These are phyloP conservation scores for Starmerella floricola DNA, from an alignment of 805 yeast species.

Conservation along the genomic window DNA sequence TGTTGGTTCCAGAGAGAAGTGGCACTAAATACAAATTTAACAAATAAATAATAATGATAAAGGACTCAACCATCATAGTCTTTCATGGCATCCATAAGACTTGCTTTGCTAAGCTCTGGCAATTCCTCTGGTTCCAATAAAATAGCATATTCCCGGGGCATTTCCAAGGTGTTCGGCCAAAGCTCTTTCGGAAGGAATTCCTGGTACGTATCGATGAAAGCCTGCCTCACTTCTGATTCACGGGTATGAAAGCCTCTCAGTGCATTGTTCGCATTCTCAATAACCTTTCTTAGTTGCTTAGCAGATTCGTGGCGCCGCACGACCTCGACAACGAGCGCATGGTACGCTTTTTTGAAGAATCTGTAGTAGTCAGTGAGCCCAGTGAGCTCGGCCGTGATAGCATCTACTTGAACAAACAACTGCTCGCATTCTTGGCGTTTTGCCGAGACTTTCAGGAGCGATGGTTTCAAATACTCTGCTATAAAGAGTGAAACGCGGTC, in stretches of 20 bases:
- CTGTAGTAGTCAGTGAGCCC: slow-evolving; percentile 40
- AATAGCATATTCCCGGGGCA: slow-evolving; percentile 25
- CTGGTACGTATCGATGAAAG: slow-evolving; percentile 39
- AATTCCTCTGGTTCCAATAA: slow-evolving; percentile 11
- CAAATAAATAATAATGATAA: not conserved
- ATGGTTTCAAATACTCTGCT: slow-evolving; percentile 12
- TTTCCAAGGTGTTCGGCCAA: slow-evolving; percentile 36
- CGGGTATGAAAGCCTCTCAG: slow-evolving; percentile 33
- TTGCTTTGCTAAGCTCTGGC: slow-evolving; percentile 18
- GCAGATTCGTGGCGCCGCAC: slow-evolving; percentile 39
- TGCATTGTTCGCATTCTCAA: slow-evolving; percentile 34
- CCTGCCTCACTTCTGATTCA: slow-evolving; percentile 35
- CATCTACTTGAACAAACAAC: slow-evolving; percentile 23
- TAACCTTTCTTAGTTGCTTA: slow-evolving; percentile 31
- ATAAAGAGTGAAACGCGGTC: slow-evolving; percentile 20
- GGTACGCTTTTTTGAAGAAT: slow-evolving; percentile 41
- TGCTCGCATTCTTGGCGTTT: slow-evolving; percentile 19
- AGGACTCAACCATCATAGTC: not conserved
- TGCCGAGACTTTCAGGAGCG: slow-evolving; percentile 19
- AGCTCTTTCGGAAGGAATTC: slow-evolving; percentile 46
- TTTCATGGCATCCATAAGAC: slow-evolving; percentile 2
- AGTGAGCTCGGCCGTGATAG: slow-evolving; percentile 29
- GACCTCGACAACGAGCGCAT: slow-evolving; percentile 41
- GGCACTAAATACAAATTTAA: no score
- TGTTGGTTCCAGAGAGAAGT: no score